Base-by-base conservation (phyloP, 2,329 filamentous ascomycete genomes). In the Nemania sp. region DNA sequence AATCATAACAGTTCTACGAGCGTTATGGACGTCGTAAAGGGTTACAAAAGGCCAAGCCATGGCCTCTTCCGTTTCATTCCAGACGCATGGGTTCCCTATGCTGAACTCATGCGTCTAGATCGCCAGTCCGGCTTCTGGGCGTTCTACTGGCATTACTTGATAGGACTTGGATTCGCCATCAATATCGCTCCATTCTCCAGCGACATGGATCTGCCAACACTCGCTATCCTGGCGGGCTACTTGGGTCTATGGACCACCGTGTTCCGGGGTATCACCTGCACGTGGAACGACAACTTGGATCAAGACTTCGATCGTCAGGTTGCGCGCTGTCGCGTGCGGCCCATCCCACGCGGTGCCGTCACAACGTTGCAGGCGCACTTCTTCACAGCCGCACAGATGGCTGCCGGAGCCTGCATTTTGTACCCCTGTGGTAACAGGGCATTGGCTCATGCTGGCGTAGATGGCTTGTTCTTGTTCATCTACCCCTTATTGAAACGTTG, bases 211-310 rank as follows among this genome's bases (percentile, higher is more conserved):
- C 17, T 48, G 5, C 6, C 17, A 15, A 39, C 51, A 2, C 34
- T 60, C 3, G 9, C 25, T 1, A 4, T 56, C 39, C 52, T 57
- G n/a, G 40, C 45, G 2, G 32, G 25, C 2, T 40, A 54, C 43
- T 32, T 57, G 12, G 13, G 35, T 34, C 20, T 63, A 13, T 56
- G 48, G 47, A 77, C 78, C 11, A 69, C 83, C 63, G 76, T 83
- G 56, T 78, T 83, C 74, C 77, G 81, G 54, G 78, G 80, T 20
- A 77, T 78, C 20, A 76, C 79, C 11, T 85, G 83, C 67, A 77
- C 81, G 0, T 83, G 83, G 72, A 85, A 86, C 67, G 83, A 85
- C 65, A 76, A 80, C 43, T 77, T 82, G 71, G 83, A 86, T 63
- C 77, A 79, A 51, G 80, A 82, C 50, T 72, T 83, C 48, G 83